Evolutionary conservation across 148 eudicot species (phyloP), one percentile per base, ranked within the genome.

Genomic region (Chenopodium formosanum): DNA sequence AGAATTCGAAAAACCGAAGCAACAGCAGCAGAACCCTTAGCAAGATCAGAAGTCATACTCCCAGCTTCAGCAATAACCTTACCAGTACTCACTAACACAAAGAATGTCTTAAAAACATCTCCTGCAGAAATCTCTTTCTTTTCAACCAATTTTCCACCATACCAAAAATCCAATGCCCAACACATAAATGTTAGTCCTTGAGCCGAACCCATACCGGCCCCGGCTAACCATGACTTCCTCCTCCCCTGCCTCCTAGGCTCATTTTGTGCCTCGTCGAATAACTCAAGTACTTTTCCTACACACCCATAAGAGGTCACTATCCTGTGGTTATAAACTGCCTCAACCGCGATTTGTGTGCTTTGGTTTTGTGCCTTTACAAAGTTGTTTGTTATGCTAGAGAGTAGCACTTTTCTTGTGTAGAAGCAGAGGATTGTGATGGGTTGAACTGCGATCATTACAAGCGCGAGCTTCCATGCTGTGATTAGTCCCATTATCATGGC

Each of bases 61-160:
- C 99, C 99, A n/a, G 99, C 99, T 80, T 95, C 99, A 23, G 99
- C 99, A 63, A 95, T 91, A 69, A 95, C 99, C 64, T 85, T 95
- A 3, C 99, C 99, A 3, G 99, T 95, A 86, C 97, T 95, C 16
- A 95, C 97, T 79, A 95, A 84, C 78, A 95, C 88, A 75, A 93
- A 95, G 82, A 93, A 95, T 4, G 99, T 95, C 87, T 92, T 93
- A 78, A 93, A 94, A 25, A 95, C 97, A 81, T 89, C 99, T 10
- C 97, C 97, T 6, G 99, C 91, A 20, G 97, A 89, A 82, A 95
- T 93, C 79, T 95, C 89, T 20, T 93, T 91, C 10, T 81, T 84
- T 80, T 87, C 84, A 19, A 95, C 99, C 66, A 92, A 81, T 65
- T 79, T 95, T 3, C 99, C 99, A 14, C 98, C 97, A 75, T 85